Evolutionary conservation across 2,329 filamentous ascomycete species (phyloP).

Genomic region (Aspergillus sclerotialis): DNA sequence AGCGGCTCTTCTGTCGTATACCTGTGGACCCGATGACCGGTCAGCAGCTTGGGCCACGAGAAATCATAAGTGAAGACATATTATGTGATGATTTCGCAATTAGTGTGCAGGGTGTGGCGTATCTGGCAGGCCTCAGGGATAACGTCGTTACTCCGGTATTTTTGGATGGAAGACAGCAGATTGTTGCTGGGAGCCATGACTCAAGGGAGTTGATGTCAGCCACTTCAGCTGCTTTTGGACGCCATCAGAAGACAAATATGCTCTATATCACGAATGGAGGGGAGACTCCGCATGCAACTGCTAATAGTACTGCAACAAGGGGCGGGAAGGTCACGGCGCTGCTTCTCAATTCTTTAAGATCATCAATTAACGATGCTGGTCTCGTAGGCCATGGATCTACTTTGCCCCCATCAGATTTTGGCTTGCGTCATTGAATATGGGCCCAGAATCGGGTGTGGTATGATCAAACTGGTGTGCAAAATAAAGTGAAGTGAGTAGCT

Average conservation of each 20-base stretch:
- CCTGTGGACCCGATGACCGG: conserved; percentile 8
- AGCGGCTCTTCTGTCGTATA: conserved; percentile 13
- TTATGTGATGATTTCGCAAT: conserved; percentile 13
- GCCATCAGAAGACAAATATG: conserved; percentile 3
- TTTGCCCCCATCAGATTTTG: too few relatives aligned
- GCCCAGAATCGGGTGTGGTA: too few relatives aligned
- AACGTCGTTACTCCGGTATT: conserved; percentile 8
- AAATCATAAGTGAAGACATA: conserved; percentile 8
- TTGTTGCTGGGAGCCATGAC: conserved; percentile 5
- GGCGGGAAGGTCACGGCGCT: conserved; percentile 5
- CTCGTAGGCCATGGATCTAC: too few relatives aligned
- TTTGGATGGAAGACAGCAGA: conserved; percentile 1
- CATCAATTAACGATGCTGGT: too few relatives aligned
- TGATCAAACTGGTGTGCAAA: conserved; percentile 1
- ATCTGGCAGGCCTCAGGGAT: conserved; percentile 10
- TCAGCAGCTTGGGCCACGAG: conserved; percentile 7
- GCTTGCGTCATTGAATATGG: too few relatives aligned
- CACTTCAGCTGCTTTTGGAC: conserved; percentile 11
- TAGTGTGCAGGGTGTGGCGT: conserved; percentile 8
- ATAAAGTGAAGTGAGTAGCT: neutral
- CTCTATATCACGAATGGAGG: conserved; percentile 11
- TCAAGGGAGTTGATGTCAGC: conserved; percentile 9
- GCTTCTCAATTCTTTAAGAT: neutral
- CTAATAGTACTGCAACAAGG: conserved; percentile 1
- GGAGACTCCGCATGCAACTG: conserved; percentile 1